These are phyloP conservation scores for Cinnamomum chago DNA, from an alignment of 164 flowering plant genomes.

Conservation along the genomic window DNA sequence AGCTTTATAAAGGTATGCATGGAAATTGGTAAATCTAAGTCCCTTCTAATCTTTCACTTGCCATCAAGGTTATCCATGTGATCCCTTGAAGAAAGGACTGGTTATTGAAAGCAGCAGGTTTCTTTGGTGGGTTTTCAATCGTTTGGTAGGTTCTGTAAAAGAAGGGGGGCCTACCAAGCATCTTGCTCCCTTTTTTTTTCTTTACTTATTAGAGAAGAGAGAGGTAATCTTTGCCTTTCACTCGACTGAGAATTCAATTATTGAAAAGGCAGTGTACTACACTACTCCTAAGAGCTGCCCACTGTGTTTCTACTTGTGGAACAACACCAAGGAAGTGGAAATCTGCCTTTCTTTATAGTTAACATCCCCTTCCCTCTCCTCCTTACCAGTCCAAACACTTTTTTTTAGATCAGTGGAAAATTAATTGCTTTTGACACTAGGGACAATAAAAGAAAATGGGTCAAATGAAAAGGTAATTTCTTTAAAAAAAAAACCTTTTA, in stretches of 20 bases:
- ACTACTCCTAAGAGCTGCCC: too few species aligned
- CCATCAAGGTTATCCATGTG: constrained; percentile 1
- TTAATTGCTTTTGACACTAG: too few species aligned
- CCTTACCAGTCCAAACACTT: too few species aligned
- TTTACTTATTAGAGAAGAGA: neutral
- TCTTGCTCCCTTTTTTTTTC: neutral
- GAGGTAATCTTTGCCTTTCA: neutral
- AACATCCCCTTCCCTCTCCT: too few species aligned
- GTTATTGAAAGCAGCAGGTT: neutral
- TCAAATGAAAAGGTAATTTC: too few species aligned
- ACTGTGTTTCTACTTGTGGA: too few species aligned
- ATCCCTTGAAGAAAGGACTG: constrained; percentile 10
- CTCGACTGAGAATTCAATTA: neutral
- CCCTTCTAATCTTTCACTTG: constrained; percentile 12
- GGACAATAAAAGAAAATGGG: too few species aligned
- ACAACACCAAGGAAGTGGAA: too few species aligned
- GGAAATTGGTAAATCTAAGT: neutral
- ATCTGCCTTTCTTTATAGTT: too few species aligned
- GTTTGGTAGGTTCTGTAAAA: neutral
- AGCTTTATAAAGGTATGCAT: constrained; percentile 8
- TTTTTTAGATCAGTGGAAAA: too few species aligned
- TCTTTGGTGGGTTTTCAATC: neutral
- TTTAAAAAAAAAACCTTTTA: too few species aligned
- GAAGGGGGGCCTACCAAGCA: neutral
- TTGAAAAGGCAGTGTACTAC: too few species aligned